Conservation (phyloP, 1,284 basidiomycete genomes). For the Trichosporon ovoides region DNA sequence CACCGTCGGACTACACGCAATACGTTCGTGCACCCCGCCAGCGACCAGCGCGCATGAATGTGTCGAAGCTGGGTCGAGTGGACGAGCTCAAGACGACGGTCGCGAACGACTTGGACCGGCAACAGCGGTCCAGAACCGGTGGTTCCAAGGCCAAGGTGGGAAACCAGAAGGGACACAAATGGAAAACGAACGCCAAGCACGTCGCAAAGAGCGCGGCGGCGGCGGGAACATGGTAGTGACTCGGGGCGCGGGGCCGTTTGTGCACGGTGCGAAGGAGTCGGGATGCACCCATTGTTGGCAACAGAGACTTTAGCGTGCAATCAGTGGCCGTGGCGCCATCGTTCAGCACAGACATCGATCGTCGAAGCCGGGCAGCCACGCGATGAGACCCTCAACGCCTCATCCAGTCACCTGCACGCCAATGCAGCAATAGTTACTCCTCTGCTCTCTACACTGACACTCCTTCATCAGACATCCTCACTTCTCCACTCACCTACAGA, state of each 20-base stretch:
- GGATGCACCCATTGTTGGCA: too few relatives aligned
- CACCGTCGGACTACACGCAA: conserved; percentile 40
- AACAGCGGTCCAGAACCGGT: conserved; percentile 54
- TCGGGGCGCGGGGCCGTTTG: too few relatives aligned
- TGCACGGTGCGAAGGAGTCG: too few relatives aligned
- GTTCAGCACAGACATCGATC: too few relatives aligned
- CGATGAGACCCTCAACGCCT: too few relatives aligned
- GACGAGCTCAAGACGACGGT: conserved; percentile 56
- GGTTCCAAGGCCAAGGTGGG: conserved; percentile 1
- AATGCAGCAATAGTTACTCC: too few relatives aligned
- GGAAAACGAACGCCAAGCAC: conserved; percentile 5
- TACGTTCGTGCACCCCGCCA: conserved; percentile 26
- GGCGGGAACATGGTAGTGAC: not conserved
- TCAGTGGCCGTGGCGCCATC: too few relatives aligned
- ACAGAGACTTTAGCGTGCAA: too few relatives aligned
- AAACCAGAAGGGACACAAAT: conserved; percentile 2
- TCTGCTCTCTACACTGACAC: too few relatives aligned
- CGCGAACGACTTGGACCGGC: conserved; percentile 60
- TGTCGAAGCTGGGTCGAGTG: conserved; percentile 25
- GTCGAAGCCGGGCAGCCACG: too few relatives aligned
- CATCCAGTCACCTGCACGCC: too few relatives aligned
- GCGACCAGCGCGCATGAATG: conserved; percentile 8
- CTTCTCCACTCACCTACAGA: not conserved
- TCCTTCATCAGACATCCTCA: too few relatives aligned
- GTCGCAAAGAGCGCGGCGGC: conserved; percentile 3